These are phyloP conservation scores for Fusarium sp. DNA, from an alignment of 2,329 filamentous ascomycete genomes.

Conservation along the genomic window DNA sequence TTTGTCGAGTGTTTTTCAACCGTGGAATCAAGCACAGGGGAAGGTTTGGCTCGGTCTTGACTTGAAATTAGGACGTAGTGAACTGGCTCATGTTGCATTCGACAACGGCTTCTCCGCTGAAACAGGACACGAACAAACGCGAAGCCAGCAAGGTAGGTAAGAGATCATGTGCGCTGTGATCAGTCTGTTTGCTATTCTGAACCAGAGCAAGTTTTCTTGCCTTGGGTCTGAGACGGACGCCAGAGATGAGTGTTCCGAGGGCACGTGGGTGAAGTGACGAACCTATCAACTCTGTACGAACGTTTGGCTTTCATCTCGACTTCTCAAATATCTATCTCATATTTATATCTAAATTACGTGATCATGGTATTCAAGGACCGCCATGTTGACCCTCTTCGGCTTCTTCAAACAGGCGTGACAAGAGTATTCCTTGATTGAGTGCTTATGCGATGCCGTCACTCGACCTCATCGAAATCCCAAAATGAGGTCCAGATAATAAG, in stretches of 20 bases:
- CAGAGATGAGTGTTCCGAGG: not conserved
- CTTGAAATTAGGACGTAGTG: constrained; percentile 55
- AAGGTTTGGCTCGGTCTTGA: constrained; percentile 57
- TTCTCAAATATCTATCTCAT: not conserved
- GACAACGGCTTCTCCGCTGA: not conserved
- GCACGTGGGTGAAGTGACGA: not conserved
- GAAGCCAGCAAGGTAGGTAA: not conserved
- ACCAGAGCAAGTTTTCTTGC: not conserved
- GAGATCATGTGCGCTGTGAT: not conserved
- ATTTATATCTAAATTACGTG: not conserved
- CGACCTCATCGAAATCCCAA: not conserved
- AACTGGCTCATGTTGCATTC: not conserved
- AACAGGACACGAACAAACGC: not conserved
- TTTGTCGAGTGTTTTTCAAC: constrained; percentile 69
- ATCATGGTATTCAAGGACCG: not conserved
- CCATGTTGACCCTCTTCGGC: not conserved
- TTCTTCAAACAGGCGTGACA: not conserved
- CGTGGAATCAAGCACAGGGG: constrained; percentile 57
- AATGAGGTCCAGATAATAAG: not conserved
- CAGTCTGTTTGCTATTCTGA: not conserved
- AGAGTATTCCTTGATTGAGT: not conserved
- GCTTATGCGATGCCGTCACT: not conserved
- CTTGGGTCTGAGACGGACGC: not conserved
- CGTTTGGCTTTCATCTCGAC: not conserved
- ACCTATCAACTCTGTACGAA: not conserved